Evolutionary conservation across 2,329 filamentous ascomycete species (phyloP), one percentile per base, ranked within the genome.

Genomic region (Fusarium setosum): DNA sequence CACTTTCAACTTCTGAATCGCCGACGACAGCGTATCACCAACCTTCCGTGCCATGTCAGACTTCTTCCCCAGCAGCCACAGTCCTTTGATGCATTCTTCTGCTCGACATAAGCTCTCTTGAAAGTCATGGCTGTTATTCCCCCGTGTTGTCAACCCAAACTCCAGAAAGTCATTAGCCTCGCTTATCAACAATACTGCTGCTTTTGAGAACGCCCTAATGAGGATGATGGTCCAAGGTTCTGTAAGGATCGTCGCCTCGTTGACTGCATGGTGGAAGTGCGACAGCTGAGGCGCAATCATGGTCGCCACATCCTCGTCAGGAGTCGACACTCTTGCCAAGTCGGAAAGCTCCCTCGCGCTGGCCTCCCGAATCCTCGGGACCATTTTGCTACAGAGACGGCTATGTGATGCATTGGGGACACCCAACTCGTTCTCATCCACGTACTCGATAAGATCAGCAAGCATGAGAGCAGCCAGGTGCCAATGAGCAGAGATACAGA

Each of bases 151-250:
- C 24, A 64, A 53, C 20, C 62, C 61, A 52, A 71, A 58, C 24
- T 74, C 67, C 40, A 65, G 24, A 8, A 58, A 57, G 11, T 71
- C 62, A 3, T 70, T 69, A 0, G 68, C 72, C 38, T 73, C 73
- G 13, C 80, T 73, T 3, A 86, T 62, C 7, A 78, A 68, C 18
- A 76, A 56, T 3, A 75, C 68, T 1, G 74, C 80, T 0, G 84
- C 82, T 66, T 81, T 83, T n/a, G 81, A 77, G 55, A 88, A 87
- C 0, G 82, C 81, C 24, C 83, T 77, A 53, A 86, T 82, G 21
- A 87, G 72, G 3, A 88, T 80, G n/a, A 82, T 81, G 1, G 85
- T 87, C 86, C 86, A 88, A 0, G 86, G 86, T 62, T 88, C 86
- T 0, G 85, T 87, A 21, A 88, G 71, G 11, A 88, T 76, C 0